Evolutionary conservation across 768 basidiomycete genomes (phyloP), one percentile per base, ranked within the genome.

Genomic region (Tricholoma flavovirens): DNA sequence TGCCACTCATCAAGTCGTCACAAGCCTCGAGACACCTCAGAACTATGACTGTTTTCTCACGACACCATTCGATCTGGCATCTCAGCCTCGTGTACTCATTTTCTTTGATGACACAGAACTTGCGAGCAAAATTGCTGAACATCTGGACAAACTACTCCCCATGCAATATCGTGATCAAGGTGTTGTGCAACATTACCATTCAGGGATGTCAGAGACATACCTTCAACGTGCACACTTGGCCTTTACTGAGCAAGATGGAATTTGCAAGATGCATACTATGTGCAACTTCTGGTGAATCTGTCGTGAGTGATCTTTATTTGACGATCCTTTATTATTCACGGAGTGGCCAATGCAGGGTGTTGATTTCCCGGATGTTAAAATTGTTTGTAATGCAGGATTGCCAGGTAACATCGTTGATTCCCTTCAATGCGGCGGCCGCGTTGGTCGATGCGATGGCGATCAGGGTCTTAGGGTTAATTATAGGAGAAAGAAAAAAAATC

Each of bases 31-130:
- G 1, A 60, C 66, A 5, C 42, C 60, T 2, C 54, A 38, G 3
- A 73, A 71, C 53, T 66, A 69, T 4, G 51, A 63, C 3, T 69
- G 64, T 40, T 64, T 70, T 33, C 36, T 71, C 1, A 14, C n/a
- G n/a, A 14, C 15, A 7, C 36, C 36, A 3, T 38, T 38, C n/a
- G 36, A 3, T 38, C 36, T 38, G 15, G 36, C 2, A 5, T 38
- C 36, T 38, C 36, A 38, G 36, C 36, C 36, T 5, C 36, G 36
- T 10, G n/a, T 38, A n/a, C n/a, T n/a, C n/a, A n/a, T n/a, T n/a
- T n/a, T n/a, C n/a, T n/a, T n/a, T n/a, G n/a, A n/a, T n/a, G 36
- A 38, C 7, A 38, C n/a, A 17, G 7, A 38, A 14, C n/a, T 38
- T 5, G 36, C 36, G 15, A 38, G 36, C n/a, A 17, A 14, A n/a